phyloP scores from a whole-genome alignment of 805 yeast genomes.

The Yamadazyma akitaensis region DNA sequence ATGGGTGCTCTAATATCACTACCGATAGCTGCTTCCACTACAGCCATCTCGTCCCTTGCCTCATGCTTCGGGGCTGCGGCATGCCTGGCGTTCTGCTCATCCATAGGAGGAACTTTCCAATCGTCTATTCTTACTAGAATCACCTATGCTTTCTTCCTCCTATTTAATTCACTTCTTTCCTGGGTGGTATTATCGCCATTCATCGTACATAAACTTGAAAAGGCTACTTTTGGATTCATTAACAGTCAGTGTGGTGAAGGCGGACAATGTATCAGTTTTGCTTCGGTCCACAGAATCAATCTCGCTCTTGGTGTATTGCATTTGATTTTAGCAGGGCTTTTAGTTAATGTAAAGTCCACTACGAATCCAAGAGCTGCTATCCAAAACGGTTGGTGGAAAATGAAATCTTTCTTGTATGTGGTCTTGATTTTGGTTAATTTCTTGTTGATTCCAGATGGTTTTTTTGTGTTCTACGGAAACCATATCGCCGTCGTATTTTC shows the following conservation, averaged over 20 bases:
- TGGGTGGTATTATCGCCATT: constrained; percentile 92
- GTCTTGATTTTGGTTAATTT: constrained; percentile 59
- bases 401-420: constrained; percentile 63
- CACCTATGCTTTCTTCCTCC: constrained; percentile 75
- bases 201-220: constrained; percentile 69
- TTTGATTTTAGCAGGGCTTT: constrained; percentile 59
- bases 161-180: constrained; percentile 75
- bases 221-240: constrained; percentile 64
- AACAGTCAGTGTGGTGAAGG: constrained; percentile 74
- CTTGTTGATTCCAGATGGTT: constrained; percentile 73
- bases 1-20: constrained; percentile 74
- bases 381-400: constrained; percentile 91
- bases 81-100: constrained; percentile 55
- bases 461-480: constrained; percentile 88
- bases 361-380: constrained; percentile 72
- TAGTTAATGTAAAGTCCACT: constrained; percentile 75
- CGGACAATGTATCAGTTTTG: constrained; percentile 79
- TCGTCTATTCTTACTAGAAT: constrained; percentile 83
- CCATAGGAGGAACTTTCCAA: constrained; percentile 57
- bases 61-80: constrained; percentile 82
- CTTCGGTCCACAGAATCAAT: constrained; percentile 89
- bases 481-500: constrained; percentile 82
- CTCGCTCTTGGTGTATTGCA: constrained; percentile 84
- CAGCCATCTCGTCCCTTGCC: constrained; percentile 37
- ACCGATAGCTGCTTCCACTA: constrained; percentile 60